Conservation (phyloP, 345 rosid genomes). For the Geranium brycei region DNA sequence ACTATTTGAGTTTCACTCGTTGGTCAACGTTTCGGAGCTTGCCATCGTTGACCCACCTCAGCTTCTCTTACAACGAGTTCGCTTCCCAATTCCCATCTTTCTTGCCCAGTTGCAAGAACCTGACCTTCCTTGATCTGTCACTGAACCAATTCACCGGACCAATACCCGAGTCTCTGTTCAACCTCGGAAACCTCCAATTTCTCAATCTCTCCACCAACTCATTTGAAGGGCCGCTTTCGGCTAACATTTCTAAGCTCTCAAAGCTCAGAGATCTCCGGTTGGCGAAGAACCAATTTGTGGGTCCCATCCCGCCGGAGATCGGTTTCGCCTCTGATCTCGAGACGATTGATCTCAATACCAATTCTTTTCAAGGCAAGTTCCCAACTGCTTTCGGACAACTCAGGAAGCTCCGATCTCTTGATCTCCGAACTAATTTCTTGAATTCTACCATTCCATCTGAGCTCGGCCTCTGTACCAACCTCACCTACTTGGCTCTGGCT, state of each 20-base stretch:
- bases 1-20: conserved; percentile 35
- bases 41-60: conserved; percentile 37
- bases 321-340: conserved; percentile 30
- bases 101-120: conserved; percentile 25
- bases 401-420: conserved; percentile 23
- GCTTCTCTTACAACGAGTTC: conserved; percentile 22
- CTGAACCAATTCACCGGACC: conserved; percentile 23
- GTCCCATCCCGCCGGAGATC: conserved; percentile 31
- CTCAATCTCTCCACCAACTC: conserved; percentile 29
- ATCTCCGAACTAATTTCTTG: conserved; percentile 26
- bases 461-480: conserved; percentile 40
- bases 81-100: conserved; percentile 34
- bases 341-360: conserved; percentile 23
- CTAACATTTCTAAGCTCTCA: conserved; percentile 38
- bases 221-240: conserved; percentile 30
- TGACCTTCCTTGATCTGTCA: conserved; percentile 48
- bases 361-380: conserved; percentile 36
- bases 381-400: conserved; percentile 49
- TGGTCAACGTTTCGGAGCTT: conserved; percentile 41
- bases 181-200: conserved; percentile 30
- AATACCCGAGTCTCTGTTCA: conserved; percentile 33
- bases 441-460: conserved; percentile 44
- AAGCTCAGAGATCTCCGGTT: conserved; percentile 30
- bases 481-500: conserved; percentile 44
- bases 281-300: conserved; percentile 22